Evolutionary conservation across 169 alveolate species (phyloP).

Genomic region (Besnoitia besnoiti): DNA sequence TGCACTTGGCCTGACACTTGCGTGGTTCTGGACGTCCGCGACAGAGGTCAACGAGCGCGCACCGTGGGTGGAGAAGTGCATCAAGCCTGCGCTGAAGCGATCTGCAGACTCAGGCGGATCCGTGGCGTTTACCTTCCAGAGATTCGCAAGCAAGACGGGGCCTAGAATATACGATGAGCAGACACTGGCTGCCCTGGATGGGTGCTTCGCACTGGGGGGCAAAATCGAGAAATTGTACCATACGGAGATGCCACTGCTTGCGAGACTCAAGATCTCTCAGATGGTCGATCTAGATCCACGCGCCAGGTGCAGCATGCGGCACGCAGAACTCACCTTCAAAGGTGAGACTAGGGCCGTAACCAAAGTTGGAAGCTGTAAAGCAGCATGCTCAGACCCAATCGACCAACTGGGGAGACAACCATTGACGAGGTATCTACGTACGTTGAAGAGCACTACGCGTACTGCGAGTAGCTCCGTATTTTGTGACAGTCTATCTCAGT

Average conservation of each 20-base stretch:
- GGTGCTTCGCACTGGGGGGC: conserved; percentile 38
- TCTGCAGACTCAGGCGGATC: neutral
- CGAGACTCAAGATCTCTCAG: neutral
- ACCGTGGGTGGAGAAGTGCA: conserved; percentile 45
- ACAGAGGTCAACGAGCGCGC: neutral
- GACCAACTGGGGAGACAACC: too few species aligned
- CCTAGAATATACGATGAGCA: neutral
- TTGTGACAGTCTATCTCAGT: too few species aligned
- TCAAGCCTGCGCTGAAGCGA: neutral
- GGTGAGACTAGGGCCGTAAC: too few species aligned
- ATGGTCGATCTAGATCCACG: neutral
- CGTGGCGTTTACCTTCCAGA: neutral
- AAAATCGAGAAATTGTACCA: conserved; percentile 33
- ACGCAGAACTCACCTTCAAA: conserved; percentile 8
- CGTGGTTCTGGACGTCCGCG: neutral
- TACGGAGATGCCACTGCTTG: neutral
- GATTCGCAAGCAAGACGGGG: neutral
- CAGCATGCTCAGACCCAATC: too few species aligned
- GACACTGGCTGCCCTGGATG: neutral
- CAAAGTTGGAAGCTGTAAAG: too few species aligned
- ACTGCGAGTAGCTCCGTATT: too few species aligned
- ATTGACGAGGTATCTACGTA: too few species aligned
- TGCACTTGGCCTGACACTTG: conserved; percentile 47
- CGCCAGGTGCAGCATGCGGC: neutral
- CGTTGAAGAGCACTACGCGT: too few species aligned